These are phyloP conservation scores for Protomyces lactucae-debilis DNA, from an alignment of 1,139 yeast species.

Conservation along the genomic window DNA sequence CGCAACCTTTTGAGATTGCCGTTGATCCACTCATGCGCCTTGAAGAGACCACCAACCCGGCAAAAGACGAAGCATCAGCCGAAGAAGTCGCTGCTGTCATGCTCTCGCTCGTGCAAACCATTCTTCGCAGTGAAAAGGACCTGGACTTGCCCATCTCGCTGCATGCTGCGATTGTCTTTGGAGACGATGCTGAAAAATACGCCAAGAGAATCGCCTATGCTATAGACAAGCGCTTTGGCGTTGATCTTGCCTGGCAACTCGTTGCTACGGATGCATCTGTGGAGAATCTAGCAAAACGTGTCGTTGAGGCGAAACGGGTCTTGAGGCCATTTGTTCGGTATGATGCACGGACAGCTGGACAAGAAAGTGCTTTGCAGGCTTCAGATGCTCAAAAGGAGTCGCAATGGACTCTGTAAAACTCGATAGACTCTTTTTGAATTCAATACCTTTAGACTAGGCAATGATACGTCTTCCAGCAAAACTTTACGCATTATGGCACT, in stretches of 20 bases:
- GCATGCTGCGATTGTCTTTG: constrained; percentile 12
- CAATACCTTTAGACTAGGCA: neutral
- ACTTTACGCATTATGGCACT: neutral
- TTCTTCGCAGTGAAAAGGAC: constrained; percentile 4
- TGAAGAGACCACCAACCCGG: neutral
- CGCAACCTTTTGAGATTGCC: constrained; percentile 66
- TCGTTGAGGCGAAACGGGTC: constrained; percentile 1
- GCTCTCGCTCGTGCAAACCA: constrained; percentile 1
- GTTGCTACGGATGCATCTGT: constrained; percentile 15
- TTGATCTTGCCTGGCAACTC: constrained; percentile 21
- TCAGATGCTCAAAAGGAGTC: neutral
- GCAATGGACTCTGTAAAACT: neutral
- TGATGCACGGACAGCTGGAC: neutral
- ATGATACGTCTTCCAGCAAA: neutral
- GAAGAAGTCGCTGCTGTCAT: constrained; percentile 2
- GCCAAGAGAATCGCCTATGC: constrained; percentile 22
- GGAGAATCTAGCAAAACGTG: constrained; percentile 6
- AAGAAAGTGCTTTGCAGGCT: neutral
- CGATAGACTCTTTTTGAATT: too few relatives aligned
- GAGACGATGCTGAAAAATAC: constrained; percentile 15
- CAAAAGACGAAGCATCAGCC: neutral
- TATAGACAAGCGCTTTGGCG: constrained; percentile 8
- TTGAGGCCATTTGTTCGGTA: constrained; percentile 16
- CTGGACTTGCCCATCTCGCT: neutral
- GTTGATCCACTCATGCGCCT: constrained; percentile 1